Percentiles rank a stretch among this genome's conserved stretches.
Conservation (phyloP, 1,284 basidiomycete species). For the Heimioporus punctisporus region DNA sequence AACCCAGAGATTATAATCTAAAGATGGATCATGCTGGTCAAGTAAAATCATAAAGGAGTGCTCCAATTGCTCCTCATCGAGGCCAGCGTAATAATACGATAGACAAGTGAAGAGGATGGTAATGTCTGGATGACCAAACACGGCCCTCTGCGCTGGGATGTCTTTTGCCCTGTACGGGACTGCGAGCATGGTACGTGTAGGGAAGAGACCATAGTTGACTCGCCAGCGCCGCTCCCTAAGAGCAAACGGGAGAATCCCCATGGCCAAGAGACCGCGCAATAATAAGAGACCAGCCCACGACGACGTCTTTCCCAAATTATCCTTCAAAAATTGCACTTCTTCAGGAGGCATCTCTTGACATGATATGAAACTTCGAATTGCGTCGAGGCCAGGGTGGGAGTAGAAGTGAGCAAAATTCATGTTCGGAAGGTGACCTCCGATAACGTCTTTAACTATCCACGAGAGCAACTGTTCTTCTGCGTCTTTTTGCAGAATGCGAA, state of each 20-base stretch:
- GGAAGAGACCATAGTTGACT: slow-evolving; percentile 51
- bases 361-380: no score
- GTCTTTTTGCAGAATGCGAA: no score
- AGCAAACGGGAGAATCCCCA: slow-evolving; percentile 31
- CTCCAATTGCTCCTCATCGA: slow-evolving; percentile 38
- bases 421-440: no score
- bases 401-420: no score
- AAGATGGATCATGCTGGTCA: slow-evolving; percentile 41
- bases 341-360: slow-evolving; percentile 11
- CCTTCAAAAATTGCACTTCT: slow-evolving; percentile 17
- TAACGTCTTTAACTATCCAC: no score
- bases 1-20: slow-evolving; percentile 47
- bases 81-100: slow-evolving; percentile 43
- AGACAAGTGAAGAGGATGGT: neutral
- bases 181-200: slow-evolving; percentile 29
- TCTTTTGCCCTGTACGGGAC: neutral
- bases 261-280: slow-evolving; percentile 42
- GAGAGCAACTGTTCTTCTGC: no score
- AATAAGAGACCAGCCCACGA: slow-evolving; percentile 40
- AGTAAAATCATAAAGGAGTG: slow-evolving; percentile 40
- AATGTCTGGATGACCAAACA: neutral
- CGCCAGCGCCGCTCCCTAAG: slow-evolving; percentile 43
- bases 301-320: slow-evolving; percentile 8
- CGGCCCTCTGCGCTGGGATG: neutral
- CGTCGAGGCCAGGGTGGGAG: no score